Evolutionary conservation across 129 eudicot species (phyloP).

Genomic region (Saposhnikovia divaricata): DNA sequence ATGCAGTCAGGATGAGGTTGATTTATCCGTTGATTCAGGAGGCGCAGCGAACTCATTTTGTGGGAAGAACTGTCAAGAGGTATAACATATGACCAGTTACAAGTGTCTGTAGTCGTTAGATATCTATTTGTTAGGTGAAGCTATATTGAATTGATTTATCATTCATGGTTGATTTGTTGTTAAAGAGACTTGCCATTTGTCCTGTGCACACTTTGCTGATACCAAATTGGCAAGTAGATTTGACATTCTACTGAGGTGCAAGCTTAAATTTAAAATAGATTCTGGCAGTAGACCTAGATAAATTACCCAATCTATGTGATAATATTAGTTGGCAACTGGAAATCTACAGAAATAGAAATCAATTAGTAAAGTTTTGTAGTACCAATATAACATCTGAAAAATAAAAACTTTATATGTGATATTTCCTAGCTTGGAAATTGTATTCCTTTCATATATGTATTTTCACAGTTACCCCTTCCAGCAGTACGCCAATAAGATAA

Average conservation of each 20-base stretch:
- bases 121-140: background rate
- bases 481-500: background rate
- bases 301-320: background rate
- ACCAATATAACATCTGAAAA: background rate
- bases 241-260: background rate
- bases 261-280: background rate
- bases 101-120: background rate
- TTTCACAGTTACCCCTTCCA: background rate
- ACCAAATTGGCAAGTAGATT: background rate
- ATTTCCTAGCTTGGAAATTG: background rate
- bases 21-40: constrained; percentile 18
- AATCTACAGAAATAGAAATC: background rate
- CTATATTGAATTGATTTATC: background rate
- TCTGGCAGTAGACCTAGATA: background rate
- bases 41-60: constrained; percentile 32
- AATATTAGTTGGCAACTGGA: background rate
- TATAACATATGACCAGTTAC: constrained; percentile 14
- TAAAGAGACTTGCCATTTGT: background rate
- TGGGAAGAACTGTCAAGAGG: constrained; percentile 53
- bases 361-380: background rate
- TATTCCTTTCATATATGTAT: background rate
- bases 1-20: constrained; percentile 34
- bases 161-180: background rate
- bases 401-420: background rate
- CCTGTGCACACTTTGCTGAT: background rate